A percentile compares a stretch with the other conserved stretches of the same genome.
phyloP scores from a whole-genome alignment of 1,139 yeast species.

The Pichia norvegensis region DNA sequence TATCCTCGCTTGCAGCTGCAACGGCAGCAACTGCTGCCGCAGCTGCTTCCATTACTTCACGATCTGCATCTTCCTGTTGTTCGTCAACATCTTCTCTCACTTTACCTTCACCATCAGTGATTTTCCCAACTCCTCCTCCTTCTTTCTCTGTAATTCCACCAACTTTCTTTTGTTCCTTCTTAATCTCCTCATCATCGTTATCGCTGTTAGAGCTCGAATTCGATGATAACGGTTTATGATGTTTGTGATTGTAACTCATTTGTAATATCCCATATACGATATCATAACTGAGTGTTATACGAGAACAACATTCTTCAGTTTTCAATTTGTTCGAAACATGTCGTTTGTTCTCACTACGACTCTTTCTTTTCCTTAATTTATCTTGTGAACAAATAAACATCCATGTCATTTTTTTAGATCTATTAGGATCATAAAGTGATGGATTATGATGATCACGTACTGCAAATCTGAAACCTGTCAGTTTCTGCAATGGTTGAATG shows the following conservation, averaged over 20 bases:
- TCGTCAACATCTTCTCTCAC: neutral
- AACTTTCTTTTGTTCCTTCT: neutral
- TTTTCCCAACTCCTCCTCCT: neutral
- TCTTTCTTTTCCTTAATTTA: conserved; percentile 32
- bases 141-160: neutral
- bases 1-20: conserved; percentile 3
- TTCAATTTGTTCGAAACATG: conserved; percentile 32
- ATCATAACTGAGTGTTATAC: conserved; percentile 32
- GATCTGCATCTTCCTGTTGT: conserved; percentile 3
- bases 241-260: conserved; percentile 31
- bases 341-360: conserved; percentile 33
- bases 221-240: conserved; percentile 28
- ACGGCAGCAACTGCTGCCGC: conserved; percentile 14
- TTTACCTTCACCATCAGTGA: neutral
- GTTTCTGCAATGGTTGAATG: conserved; percentile 32
- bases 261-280: conserved; percentile 30
- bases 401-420: conserved; percentile 34
- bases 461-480: conserved; percentile 35
- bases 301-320: conserved; percentile 34
- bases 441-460: conserved; percentile 37
- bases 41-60: conserved; percentile 12
- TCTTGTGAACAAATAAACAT: conserved; percentile 39
- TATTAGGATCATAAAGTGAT: conserved; percentile 22
- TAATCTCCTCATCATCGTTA: neutral
- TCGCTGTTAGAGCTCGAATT: neutral